Conservation (phyloP, 2,329 filamentous ascomycete species). For the Ilyonectria mors-panacis region DNA sequence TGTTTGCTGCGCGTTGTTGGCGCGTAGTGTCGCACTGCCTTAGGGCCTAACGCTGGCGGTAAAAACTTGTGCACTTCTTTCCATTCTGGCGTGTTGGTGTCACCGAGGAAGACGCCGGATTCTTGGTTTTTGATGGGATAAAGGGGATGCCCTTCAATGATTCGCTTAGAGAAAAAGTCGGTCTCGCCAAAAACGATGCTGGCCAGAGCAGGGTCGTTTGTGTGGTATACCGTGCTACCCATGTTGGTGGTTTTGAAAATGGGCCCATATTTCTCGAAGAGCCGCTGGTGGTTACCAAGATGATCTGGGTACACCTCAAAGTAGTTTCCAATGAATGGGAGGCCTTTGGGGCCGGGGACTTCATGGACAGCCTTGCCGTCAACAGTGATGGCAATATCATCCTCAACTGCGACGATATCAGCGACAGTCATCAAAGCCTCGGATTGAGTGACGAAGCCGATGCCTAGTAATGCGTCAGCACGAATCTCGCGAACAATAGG, state of each 20-base stretch:
- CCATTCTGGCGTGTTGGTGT: constrained; percentile 68
- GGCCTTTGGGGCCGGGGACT: constrained; percentile 64
- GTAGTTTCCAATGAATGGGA: constrained; percentile 67
- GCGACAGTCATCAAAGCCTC: constrained; percentile 46
- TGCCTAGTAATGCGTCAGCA: constrained; percentile 44
- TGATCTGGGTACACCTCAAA: constrained; percentile 71
- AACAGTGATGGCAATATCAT: constrained; percentile 59
- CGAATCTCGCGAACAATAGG: no score
- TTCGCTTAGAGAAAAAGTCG: constrained; percentile 69
- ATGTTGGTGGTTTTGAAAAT: constrained; percentile 67
- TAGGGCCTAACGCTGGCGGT: constrained; percentile 70
- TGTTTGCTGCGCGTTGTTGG: constrained; percentile 69
- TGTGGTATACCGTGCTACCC: constrained; percentile 64
- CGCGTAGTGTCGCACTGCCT: constrained; percentile 73
- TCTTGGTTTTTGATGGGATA: constrained; percentile 58
- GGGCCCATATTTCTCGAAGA: constrained; percentile 68
- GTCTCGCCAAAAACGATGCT: constrained; percentile 63
- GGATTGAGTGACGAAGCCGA: constrained; percentile 51
- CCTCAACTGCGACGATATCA: constrained; percentile 51
- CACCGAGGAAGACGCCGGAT: constrained; percentile 62
- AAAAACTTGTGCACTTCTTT: constrained; percentile 72
- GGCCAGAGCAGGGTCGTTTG: constrained; percentile 64
- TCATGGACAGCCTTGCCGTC: constrained; percentile 65
- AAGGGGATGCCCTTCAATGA: constrained; percentile 65
- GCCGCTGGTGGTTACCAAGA: constrained; percentile 68